Evolutionary conservation across 768 basidiomycete genomes (phyloP), one percentile per base, ranked within the genome.

Genomic region (Hygrophorus russula): DNA sequence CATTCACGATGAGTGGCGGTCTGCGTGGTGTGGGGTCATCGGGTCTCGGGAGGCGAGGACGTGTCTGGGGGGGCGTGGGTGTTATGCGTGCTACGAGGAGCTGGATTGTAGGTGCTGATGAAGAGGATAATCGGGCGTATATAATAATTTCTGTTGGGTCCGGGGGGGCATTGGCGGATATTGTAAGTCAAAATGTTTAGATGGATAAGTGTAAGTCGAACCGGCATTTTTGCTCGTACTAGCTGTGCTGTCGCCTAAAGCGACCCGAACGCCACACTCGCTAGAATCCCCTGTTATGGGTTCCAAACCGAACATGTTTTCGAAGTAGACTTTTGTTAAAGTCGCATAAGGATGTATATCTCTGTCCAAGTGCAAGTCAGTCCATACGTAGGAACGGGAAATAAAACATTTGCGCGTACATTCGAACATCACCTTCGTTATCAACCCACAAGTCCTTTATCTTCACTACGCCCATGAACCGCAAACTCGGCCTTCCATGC

Each of bases 11-110:
- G 36, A 65, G 44, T 6, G 82, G 80, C 0, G 83, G 82, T 20
- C 70, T 66, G 13, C 85, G 80, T 6, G 85, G 85, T 4, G 78
- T 84, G 0, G 83, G 85, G 47, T 88, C 85, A 48, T 88, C 85
- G 0, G 85, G 85, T 29, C 85, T 68, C 3, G 80, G 80, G 0
- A 64, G 55, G 5, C 73, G 65, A 5, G 53, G 47, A 1, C 52
- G 53, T 9, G 68, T 57, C 13, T 59, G 53, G 28, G 57, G 49
- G 1, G 64, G 66, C 15, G 69, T 63, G 51, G 71, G 55, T 7
- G 55, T 13, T 46, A 84, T 68, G 32, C 79, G 74, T 0, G 75
- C 80, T 5, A 82, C 82, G 13, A 64, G 52, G 37, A 83, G 63
- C 24, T 64, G 61, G 15, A 82, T 55, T 58, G 41, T 36, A 42